phyloP scores from a whole-genome alignment of 495 filamentous ascomycete genomes.

The Aspergillus conjunctus region DNA sequence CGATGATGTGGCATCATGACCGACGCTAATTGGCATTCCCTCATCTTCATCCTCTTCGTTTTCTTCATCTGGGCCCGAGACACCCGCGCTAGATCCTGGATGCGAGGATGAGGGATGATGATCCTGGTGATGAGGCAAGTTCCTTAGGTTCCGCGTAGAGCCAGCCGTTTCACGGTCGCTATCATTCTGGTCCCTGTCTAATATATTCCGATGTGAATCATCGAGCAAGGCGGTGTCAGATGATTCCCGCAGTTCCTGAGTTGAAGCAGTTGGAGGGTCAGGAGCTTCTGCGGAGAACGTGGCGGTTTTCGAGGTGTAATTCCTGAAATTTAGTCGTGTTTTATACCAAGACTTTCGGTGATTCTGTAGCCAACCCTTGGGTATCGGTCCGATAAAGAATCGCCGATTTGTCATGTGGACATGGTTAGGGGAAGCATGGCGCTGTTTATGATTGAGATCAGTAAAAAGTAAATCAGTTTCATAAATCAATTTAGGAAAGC shows the following conservation, averaged over 20 bases:
- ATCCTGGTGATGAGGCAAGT: slow-evolving; percentile 11
- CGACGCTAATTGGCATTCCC: slow-evolving; percentile 21
- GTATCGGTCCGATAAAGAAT: slow-evolving; percentile 70
- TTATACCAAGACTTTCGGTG: slow-evolving; percentile 67
- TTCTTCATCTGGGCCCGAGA: slow-evolving; percentile 10
- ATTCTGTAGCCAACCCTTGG: slow-evolving; percentile 67
- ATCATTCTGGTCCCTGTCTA: slow-evolving; percentile 25
- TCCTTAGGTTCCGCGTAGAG: slow-evolving; percentile 7
- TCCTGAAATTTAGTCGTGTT: slow-evolving; percentile 51
- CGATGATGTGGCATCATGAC: slow-evolving; percentile 25
- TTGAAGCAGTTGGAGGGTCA: background rate
- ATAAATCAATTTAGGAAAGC: background rate
- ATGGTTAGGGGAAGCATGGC: slow-evolving; percentile 64
- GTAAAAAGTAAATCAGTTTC: background rate
- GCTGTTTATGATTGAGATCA: slow-evolving; percentile 35
- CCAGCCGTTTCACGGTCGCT: slow-evolving; percentile 13
- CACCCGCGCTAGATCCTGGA: background rate
- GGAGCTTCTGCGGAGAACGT: slow-evolving; percentile 55
- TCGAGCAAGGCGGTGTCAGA: slow-evolving; percentile 28
- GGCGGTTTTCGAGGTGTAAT: slow-evolving; percentile 58
- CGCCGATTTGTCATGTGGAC: slow-evolving; percentile 63
- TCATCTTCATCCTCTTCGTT: slow-evolving; percentile 19
- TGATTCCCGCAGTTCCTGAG: slow-evolving; percentile 18
- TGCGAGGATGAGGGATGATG: background rate
- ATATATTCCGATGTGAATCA: slow-evolving; percentile 22